phyloP scores from a whole-genome alignment of 202 grass and related monocot genomes.

The Bolboschoenoplectus hybrid region DNA sequence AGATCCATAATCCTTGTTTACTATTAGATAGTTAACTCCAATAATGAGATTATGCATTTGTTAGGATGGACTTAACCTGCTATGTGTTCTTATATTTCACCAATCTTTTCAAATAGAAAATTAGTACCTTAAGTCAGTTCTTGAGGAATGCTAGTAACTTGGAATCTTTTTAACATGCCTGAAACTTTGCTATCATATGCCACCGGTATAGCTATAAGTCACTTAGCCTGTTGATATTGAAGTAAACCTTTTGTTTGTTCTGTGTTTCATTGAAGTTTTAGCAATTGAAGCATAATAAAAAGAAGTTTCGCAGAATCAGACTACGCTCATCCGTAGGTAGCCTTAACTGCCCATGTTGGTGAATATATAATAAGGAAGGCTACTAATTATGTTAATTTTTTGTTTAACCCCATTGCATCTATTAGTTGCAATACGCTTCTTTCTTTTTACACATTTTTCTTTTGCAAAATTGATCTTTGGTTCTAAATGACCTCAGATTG shows the following conservation, averaged over 20 bases:
- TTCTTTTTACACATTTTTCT: conserved; percentile 8
- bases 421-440: conserved; percentile 5
- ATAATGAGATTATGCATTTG: conserved; percentile 9
- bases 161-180: not conserved
- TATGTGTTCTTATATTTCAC: not conserved
- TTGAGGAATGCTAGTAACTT: not conserved
- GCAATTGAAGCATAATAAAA: not conserved
- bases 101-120: not conserved
- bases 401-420: conserved; percentile 11
- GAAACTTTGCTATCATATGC: not conserved
- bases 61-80: conserved; percentile 8
- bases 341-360: conserved; percentile 17
- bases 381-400: conserved; percentile 17
- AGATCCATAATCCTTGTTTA: not conserved
- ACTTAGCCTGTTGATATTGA: not conserved
- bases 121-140: conserved; percentile 14
- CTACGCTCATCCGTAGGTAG: not conserved
- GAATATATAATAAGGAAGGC: conserved; percentile 8
- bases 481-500: conserved; percentile 58
- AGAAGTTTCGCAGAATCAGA: not conserved
- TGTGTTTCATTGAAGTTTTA: conserved; percentile 20
- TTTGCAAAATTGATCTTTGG: conserved; percentile 24
- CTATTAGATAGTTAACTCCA: not conserved
- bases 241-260: not conserved
- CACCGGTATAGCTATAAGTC: not conserved